Conservation (phyloP, 768 basidiomycete species). For the Tylopilus plumbeoviolaceoides region DNA sequence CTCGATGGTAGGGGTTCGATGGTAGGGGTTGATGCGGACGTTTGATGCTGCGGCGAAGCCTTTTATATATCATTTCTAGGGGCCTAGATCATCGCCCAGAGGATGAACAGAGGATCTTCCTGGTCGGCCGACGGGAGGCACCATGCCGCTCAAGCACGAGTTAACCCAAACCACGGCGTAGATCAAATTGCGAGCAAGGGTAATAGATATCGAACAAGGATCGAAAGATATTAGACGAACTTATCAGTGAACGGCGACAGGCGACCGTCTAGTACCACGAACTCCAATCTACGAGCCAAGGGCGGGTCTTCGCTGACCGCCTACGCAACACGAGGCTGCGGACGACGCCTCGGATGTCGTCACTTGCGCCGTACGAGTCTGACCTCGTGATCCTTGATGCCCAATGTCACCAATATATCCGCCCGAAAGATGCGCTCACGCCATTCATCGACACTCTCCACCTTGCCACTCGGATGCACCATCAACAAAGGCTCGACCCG, state of each 20-base stretch:
- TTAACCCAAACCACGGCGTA: no score
- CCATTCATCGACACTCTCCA: conserved; percentile 15
- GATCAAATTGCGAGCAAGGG: no score
- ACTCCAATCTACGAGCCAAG: no score
- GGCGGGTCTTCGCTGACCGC: no score
- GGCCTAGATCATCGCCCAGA: not conserved
- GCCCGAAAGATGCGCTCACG: conserved; percentile 13
- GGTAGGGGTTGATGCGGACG: no score
- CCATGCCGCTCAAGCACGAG: no score
- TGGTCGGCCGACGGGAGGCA: no score
- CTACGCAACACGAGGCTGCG: no score
- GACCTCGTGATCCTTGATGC: conserved; percentile 11
- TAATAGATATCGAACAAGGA: not conserved
- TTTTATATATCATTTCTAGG: not conserved
- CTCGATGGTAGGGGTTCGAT: not conserved
- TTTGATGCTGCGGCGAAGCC: no score
- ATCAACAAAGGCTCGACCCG: conserved; percentile 40
- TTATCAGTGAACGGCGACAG: no score
- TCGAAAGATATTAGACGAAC: not conserved
- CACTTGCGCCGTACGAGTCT: conserved; percentile 8
- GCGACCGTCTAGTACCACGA: no score
- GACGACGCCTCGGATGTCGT: no score
- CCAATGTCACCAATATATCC: conserved; percentile 10
- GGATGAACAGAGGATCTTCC: not conserved
- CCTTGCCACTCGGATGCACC: not conserved